A percentile compares a stretch with the other conserved stretches of the same genome.
Evolutionary conservation across 352 stramenopile species (phyloP).

Genomic region (Pythium plurisporium): DNA sequence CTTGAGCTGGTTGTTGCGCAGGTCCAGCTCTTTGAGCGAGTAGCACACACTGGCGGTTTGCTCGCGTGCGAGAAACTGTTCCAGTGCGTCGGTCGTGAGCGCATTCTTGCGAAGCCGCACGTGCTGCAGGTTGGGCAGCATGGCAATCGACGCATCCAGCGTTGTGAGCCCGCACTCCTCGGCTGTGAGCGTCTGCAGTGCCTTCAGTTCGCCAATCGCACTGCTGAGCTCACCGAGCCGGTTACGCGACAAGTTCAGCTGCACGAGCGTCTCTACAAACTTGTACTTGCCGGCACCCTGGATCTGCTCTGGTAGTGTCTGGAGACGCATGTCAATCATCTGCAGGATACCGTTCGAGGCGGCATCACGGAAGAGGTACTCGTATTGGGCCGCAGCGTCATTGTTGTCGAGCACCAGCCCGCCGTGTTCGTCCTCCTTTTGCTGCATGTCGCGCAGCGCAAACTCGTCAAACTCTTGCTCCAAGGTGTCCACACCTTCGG

Average conservation of each 20-base stretch:
- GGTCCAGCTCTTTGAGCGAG: slow-evolving; percentile 65
- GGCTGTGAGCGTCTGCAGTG: slow-evolving; percentile 59
- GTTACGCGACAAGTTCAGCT: slow-evolving; percentile 74
- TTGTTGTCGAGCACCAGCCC: slow-evolving; percentile 15
- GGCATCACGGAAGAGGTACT: slow-evolving; percentile 69
- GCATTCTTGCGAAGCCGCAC: slow-evolving; percentile 72
- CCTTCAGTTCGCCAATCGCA: slow-evolving; percentile 45
- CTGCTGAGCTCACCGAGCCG: slow-evolving; percentile 38
- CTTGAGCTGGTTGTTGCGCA: slow-evolving; percentile 63
- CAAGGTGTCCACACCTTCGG: slow-evolving; percentile 48
- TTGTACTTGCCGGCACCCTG: slow-evolving; percentile 39
- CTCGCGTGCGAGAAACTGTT: slow-evolving; percentile 33
- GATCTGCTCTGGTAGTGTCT: slow-evolving; percentile 38
- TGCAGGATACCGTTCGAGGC: slow-evolving; percentile 49
- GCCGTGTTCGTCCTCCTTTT: slow-evolving; percentile 33
- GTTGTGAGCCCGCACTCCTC: slow-evolving; percentile 61
- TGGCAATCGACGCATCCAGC: slow-evolving; percentile 46
- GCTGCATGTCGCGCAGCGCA: slow-evolving; percentile 35
- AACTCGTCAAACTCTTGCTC: slow-evolving; percentile 78
- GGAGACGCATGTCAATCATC: slow-evolving; percentile 50
- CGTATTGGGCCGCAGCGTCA: slow-evolving; percentile 27
- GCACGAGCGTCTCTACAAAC: slow-evolving; percentile 46
- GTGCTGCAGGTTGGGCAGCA: slow-evolving; percentile 49
- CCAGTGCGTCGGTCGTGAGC: slow-evolving; percentile 48
- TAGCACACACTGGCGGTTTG: slow-evolving; percentile 27